phyloP scores from a whole-genome alignment of 108 stramenopile species.

The Fistulifera solaris region DNA sequence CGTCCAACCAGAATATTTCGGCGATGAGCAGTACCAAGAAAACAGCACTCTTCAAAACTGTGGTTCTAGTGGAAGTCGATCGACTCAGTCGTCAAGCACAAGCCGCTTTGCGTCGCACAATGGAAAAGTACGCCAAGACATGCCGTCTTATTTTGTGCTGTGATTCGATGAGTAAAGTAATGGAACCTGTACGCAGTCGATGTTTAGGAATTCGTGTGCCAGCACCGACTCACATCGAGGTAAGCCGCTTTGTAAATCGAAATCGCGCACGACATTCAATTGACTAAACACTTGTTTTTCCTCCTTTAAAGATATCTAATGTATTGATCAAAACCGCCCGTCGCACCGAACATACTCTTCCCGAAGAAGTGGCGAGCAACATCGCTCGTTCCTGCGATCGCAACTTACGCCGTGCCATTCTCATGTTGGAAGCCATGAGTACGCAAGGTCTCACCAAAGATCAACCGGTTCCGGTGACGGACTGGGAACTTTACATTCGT shows the following conservation, averaged over 20 bases:
- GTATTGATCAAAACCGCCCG: constrained; percentile 67
- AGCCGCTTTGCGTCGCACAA: constrained; percentile 91
- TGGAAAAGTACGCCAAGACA: constrained; percentile 94
- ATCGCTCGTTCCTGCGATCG: constrained; percentile 70
- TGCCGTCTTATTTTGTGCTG: constrained; percentile 93
- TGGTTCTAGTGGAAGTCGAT: constrained; percentile 92
- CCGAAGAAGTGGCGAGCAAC: constrained; percentile 63
- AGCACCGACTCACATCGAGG: constrained; percentile 74
- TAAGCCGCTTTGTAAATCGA: constrained; percentile 13
- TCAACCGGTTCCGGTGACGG: constrained; percentile 51
- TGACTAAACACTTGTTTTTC: not conserved
- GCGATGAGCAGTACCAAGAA: constrained; percentile 18
- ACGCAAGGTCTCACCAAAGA: constrained; percentile 58
- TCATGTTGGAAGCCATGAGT: constrained; percentile 91
- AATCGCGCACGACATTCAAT: not conserved
- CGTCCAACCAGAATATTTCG: constrained; percentile 57
- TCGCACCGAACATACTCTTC: constrained; percentile 67
- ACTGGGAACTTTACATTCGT: constrained; percentile 95
- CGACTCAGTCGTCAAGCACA: constrained; percentile 87
- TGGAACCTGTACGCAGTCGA: constrained; percentile 91
- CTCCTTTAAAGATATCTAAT: constrained; percentile 41
- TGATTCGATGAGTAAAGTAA: constrained; percentile 81
- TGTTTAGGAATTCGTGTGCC: constrained; percentile 93
- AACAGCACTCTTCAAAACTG: constrained; percentile 71
- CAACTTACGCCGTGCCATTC: constrained; percentile 92